These are phyloP conservation scores for Immersiella caudata DNA, from an alignment of 495 filamentous ascomycete genomes.

Conservation along the genomic window DNA sequence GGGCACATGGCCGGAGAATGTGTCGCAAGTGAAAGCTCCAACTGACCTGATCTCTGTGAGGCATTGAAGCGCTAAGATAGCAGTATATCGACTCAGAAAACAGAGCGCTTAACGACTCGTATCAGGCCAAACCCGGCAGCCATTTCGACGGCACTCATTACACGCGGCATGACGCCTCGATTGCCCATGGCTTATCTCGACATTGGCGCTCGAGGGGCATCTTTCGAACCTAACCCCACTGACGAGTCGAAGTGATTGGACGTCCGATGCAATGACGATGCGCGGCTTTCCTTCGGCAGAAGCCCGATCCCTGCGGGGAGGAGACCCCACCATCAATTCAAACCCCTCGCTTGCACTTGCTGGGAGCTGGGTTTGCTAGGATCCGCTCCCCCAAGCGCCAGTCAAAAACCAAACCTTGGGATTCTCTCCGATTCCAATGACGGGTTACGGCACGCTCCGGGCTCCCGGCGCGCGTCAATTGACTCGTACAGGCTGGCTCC, in stretches of 20 bases:
- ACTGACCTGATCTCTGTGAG: background rate
- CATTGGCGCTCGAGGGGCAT: background rate
- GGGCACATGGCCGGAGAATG: background rate
- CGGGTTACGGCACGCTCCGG: background rate
- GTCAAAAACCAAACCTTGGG: background rate
- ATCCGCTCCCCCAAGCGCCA: background rate
- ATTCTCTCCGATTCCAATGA: background rate
- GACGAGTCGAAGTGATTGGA: slow-evolving; percentile 19
- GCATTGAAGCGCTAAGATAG: background rate
- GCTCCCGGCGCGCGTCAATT: background rate
- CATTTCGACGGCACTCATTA: background rate
- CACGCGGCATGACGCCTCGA: slow-evolving; percentile 1
- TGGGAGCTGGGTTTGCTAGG: background rate
- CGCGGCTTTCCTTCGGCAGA: slow-evolving; percentile 12
- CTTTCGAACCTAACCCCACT: background rate
- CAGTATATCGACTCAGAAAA: background rate
- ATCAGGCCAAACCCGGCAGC: background rate
- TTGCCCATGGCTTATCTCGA: slow-evolving; percentile 12
- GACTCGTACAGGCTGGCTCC: background rate
- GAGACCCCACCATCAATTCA: slow-evolving; percentile 14
- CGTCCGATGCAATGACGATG: slow-evolving; percentile 25
- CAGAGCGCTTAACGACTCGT: background rate
- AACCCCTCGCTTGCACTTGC: background rate
- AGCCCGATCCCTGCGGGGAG: slow-evolving; percentile 10
- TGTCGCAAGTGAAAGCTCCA: too few relatives aligned